These are phyloP conservation scores for Saturnispora serradocipensis DNA, from an alignment of 805 yeast genomes.

Conservation along the genomic window DNA sequence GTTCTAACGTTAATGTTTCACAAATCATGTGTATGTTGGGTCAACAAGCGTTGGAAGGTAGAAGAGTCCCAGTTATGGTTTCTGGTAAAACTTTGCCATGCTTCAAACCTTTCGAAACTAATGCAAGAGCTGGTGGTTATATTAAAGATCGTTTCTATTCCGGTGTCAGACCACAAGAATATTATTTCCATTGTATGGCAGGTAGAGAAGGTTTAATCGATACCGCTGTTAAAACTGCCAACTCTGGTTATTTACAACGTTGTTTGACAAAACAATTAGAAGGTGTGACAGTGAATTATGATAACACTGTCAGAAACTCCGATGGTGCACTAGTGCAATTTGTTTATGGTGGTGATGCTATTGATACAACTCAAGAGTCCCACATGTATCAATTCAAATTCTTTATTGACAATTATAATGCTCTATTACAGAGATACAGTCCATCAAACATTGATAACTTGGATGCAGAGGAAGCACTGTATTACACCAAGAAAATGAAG, in stretches of 20 bases:
- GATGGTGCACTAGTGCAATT: constrained; percentile 93
- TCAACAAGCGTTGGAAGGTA: constrained; percentile 98
- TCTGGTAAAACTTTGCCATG: constrained; percentile 96
- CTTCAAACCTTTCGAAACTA: constrained; percentile 93
- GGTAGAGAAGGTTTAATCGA: constrained; percentile 99
- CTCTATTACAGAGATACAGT: constrained; percentile 76
- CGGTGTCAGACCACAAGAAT: constrained; percentile 96
- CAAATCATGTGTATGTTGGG: constrained; percentile 99
- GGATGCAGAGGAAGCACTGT: constrained; percentile 75
- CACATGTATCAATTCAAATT: constrained; percentile 89
- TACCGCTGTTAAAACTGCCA: constrained; percentile 97
- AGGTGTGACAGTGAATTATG: constrained; percentile 91
- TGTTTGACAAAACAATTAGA: constrained; percentile 97
- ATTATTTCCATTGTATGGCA: constrained; percentile 99
- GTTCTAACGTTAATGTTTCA: constrained; percentile 95
- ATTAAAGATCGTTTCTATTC: constrained; percentile 95
- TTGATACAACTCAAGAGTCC: constrained; percentile 90
- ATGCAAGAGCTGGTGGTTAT: constrained; percentile 97
- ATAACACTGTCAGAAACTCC: constrained; percentile 89
- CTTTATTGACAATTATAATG: constrained; percentile 85
- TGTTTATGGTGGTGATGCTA: constrained; percentile 94
- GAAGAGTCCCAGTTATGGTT: constrained; percentile 99
- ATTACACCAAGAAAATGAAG: constrained; percentile 72
- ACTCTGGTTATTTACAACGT: constrained; percentile 97
- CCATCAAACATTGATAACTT: constrained; percentile 70